These are phyloP conservation scores for Vigna reflexopilosa DNA, from an alignment of 306 rosid species.

Conservation along the genomic window DNA sequence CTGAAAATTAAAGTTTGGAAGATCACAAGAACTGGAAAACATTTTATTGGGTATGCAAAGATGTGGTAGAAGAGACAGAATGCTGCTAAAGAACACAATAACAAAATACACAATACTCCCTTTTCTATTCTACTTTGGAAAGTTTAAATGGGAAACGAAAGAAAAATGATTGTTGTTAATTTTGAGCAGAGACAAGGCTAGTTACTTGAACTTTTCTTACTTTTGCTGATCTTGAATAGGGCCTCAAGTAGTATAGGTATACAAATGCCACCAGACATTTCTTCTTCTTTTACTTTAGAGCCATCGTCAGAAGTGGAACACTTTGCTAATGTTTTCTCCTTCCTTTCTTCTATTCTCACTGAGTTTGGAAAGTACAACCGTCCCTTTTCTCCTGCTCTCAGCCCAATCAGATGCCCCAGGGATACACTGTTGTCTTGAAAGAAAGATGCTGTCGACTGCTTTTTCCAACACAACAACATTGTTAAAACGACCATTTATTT, in stretches of 20 bases:
- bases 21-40: background rate
- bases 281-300: slow-evolving; percentile 46
- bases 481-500: slow-evolving; percentile 11
- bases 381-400: slow-evolving; percentile 58
- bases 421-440: slow-evolving; percentile 79
- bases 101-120: background rate
- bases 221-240: slow-evolving; percentile 54
- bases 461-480: slow-evolving; percentile 28
- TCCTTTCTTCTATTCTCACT: slow-evolving; percentile 48
- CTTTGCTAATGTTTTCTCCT: slow-evolving; percentile 40
- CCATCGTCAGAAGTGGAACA: slow-evolving; percentile 41
- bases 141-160: slow-evolving; percentile 20
- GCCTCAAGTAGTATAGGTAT: slow-evolving; percentile 56
- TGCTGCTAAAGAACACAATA: background rate
- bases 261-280: slow-evolving; percentile 58
- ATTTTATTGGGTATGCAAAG: background rate
- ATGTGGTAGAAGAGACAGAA: background rate
- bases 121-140: slow-evolving; percentile 25
- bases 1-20: background rate
- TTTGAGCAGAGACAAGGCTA: slow-evolving; percentile 11
- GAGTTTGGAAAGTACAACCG: slow-evolving; percentile 61
- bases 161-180: slow-evolving; percentile 22
- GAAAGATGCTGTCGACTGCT: slow-evolving; percentile 89
- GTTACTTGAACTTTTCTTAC: slow-evolving; percentile 60
- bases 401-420: slow-evolving; percentile 76